Conservation (phyloP, 371 early-diverging fungal species). For the Coemansia sp. region DNA sequence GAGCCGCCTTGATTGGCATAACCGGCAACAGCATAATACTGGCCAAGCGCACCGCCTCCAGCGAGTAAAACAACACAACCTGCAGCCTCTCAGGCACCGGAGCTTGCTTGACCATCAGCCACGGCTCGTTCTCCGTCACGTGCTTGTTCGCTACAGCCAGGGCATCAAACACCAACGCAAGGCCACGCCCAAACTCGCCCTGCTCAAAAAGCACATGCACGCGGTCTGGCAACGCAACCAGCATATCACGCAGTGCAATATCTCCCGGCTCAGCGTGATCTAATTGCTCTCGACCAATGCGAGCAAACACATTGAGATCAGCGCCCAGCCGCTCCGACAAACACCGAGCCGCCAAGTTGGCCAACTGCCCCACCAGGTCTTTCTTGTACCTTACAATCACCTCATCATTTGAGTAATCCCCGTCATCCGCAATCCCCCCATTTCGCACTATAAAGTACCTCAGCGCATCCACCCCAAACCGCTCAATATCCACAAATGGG, state of each 20-base stretch:
- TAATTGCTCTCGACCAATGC: conserved; percentile 13
- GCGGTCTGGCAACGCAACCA: conserved; percentile 15
- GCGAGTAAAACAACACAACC: conserved; percentile 66
- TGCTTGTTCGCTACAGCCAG: conserved; percentile 70
- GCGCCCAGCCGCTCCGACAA: conserved; percentile 31
- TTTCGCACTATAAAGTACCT: conserved; percentile 90
- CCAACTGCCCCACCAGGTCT: conserved; percentile 82
- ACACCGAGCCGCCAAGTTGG: conserved; percentile 78
- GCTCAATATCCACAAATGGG: conserved; percentile 68
- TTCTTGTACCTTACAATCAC: conserved; percentile 72
- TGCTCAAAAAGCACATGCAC: conserved; percentile 26
- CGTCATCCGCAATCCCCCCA: conserved; percentile 84
- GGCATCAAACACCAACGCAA: conserved; percentile 30
- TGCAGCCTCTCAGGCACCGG: conserved; percentile 53
- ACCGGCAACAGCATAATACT: conserved; percentile 81
- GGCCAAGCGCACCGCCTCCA: conserved; percentile 75
- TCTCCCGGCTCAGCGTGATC: not conserved
- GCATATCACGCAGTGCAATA: not conserved
- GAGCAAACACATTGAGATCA: conserved; percentile 25
- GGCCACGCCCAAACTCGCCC: conserved; percentile 47
- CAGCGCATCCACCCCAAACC: conserved; percentile 82
- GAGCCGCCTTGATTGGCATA: conserved; percentile 76
- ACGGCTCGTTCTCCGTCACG: conserved; percentile 74
- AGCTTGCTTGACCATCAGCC: conserved; percentile 61
- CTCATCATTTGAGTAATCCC: conserved; percentile 74